Percentiles rank a stretch among this genome's conserved stretches.
These are phyloP conservation scores for Drosera capensis DNA, from an alignment of 148 eudicot species.

Conservation along the genomic window DNA sequence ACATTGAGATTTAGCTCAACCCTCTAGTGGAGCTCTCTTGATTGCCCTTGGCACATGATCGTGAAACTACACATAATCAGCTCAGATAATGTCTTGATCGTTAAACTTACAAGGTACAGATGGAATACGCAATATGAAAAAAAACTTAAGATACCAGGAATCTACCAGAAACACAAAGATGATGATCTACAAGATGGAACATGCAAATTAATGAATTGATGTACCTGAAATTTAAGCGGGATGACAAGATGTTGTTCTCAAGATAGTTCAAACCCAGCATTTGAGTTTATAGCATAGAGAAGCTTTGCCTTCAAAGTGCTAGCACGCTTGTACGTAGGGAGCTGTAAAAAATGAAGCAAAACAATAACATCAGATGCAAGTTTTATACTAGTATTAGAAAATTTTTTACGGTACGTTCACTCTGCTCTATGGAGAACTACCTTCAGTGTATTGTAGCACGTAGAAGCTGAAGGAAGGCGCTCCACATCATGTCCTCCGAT, in stretches of 20 bases:
- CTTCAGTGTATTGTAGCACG: slow-evolving; percentile 97
- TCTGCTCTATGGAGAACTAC: slow-evolving; percentile 11
- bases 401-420: background rate
- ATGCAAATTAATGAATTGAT: background rate
- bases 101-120: too few species aligned
- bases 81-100: too few species aligned
- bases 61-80: too few species aligned
- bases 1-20: too few species aligned
- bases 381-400: too few species aligned
- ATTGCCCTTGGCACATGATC: too few species aligned
- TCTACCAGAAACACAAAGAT: too few species aligned
- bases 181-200: background rate
- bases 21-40: too few species aligned
- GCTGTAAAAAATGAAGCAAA: slow-evolving; percentile 33
- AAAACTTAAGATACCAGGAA: too few species aligned
- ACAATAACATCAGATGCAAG: background rate
- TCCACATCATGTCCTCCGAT: slow-evolving; percentile 98
- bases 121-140: too few species aligned
- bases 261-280: slow-evolving; percentile 97
- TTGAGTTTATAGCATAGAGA: slow-evolving; percentile 89
- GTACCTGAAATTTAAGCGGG: slow-evolving; percentile 13
- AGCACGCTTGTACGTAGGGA: slow-evolving; percentile 83
- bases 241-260: slow-evolving; percentile 11
- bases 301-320: slow-evolving; percentile 83
- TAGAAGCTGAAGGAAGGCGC: slow-evolving; percentile 96